Percentiles rank a stretch among this genome's conserved stretches.
Evolutionary conservation across 2,329 filamentous ascomycete genomes (phyloP).

Genomic region (Zymoseptoria passerinii): DNA sequence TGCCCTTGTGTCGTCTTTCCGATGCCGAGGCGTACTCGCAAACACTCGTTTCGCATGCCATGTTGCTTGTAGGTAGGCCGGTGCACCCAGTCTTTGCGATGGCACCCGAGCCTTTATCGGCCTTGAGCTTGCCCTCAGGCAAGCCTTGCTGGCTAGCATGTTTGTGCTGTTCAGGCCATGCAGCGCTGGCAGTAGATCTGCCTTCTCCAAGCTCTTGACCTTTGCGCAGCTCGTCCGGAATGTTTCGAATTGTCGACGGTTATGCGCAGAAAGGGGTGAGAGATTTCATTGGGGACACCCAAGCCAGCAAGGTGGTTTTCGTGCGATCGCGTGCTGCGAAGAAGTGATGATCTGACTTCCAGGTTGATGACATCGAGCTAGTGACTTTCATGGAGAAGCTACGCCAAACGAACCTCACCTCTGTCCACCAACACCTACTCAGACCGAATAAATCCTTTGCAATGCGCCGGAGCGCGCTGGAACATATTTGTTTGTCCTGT

Average conservation of each 20-base stretch:
- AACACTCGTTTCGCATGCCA: slow-evolving; percentile 34
- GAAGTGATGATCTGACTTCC: background rate
- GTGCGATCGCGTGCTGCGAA: slow-evolving; percentile 6
- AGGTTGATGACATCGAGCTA: background rate
- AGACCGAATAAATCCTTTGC: background rate
- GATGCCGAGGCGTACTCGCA: slow-evolving; percentile 35
- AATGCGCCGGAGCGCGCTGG: slow-evolving; percentile 27
- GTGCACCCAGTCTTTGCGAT: background rate
- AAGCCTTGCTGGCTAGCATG: slow-evolving; percentile 24
- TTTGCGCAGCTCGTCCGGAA: background rate
- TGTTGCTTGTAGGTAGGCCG: slow-evolving; percentile 12
- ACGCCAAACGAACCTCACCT: background rate
- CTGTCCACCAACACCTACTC: background rate
- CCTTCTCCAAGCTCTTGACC: background rate
- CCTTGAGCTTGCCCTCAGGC: slow-evolving; percentile 17
- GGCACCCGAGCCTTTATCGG: slow-evolving; percentile 6
- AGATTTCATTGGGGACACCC: no score
- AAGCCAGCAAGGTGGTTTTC: background rate
- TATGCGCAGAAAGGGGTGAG: background rate
- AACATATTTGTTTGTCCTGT: slow-evolving; percentile 23
- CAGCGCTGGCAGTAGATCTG: background rate
- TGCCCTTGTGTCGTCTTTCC: slow-evolving; percentile 34
- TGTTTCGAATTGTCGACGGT: background rate
- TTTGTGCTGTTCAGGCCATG: background rate
- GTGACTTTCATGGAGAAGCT: background rate